Evolutionary conservation across 208 protist genomes (phyloP).

Genomic region (Leishmania major): DNA sequence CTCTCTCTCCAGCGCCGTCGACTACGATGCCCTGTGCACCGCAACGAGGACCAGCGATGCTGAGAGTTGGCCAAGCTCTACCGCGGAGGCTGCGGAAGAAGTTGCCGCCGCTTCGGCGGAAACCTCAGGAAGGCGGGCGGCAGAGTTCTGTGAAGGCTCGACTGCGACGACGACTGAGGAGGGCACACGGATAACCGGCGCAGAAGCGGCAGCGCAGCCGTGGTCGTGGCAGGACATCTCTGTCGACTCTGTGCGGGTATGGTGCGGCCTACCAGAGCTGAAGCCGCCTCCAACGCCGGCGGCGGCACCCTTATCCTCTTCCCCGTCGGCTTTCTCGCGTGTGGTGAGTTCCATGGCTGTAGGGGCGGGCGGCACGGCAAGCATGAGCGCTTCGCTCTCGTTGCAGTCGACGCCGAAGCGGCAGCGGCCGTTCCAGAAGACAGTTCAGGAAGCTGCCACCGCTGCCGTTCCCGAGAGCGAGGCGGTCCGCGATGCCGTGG

Average conservation of each 20-base stretch:
- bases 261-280: constrained; percentile 21
- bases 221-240: constrained; percentile 31
- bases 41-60: neutral
- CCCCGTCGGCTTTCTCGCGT: neutral
- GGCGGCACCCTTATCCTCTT: neutral
- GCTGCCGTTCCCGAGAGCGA: neutral
- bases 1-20: constrained; percentile 20
- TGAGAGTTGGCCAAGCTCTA: neutral
- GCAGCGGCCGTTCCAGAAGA: neutral
- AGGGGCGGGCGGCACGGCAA: neutral
- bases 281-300: neutral
- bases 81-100: neutral
- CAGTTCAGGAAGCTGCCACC: neutral
- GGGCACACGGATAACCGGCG: neutral
- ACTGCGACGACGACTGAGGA: neutral
- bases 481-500: neutral
- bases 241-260: constrained; percentile 13
- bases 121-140: neutral
- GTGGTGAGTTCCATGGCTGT: neutral
- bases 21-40: constrained; percentile 21
- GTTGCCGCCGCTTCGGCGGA: neutral
- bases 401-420: neutral
- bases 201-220: neutral
- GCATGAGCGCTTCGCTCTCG: neutral
- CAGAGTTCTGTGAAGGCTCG: neutral